Conservation (phyloP, 2,329 filamentous ascomycete species). For the Xylaria digitata region DNA sequence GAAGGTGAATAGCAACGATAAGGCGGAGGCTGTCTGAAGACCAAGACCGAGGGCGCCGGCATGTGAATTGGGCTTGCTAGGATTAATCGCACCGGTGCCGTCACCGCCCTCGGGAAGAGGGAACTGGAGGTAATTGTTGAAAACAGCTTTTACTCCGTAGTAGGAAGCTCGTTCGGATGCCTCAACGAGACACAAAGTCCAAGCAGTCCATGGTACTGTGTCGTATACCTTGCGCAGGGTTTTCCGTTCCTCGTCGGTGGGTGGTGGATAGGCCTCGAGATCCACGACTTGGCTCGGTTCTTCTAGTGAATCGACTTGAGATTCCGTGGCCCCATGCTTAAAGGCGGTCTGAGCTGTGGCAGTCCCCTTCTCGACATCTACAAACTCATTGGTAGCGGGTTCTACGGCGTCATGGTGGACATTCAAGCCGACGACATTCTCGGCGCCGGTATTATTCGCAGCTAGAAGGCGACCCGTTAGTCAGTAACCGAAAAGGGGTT, state of each 20-base stretch:
- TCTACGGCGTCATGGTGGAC: conserved; percentile 33
- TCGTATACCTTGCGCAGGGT: conserved; percentile 61
- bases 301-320: conserved; percentile 31
- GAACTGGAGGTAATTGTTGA: conserved; percentile 67
- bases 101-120: conserved; percentile 51
- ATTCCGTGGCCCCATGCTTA: conserved; percentile 20
- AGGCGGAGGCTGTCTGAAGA: conserved; percentile 58
- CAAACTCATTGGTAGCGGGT: conserved; percentile 6
- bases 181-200: conserved; percentile 61
- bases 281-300: conserved; percentile 37
- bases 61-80: conserved; percentile 48
- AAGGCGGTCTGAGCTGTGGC: not conserved
- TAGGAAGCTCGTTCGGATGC: conserved; percentile 65
- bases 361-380: conserved; percentile 22
- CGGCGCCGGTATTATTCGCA: conserved; percentile 26
- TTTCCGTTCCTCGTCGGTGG: conserved; percentile 59
- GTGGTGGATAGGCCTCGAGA: conserved; percentile 47
- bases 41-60: conserved; percentile 57
- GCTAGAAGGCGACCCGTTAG: conserved; percentile 17
- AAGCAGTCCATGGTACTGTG: conserved; percentile 57
- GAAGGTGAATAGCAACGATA: conserved; percentile 60
- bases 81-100: conserved; percentile 52
- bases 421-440: conserved; percentile 37
- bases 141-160: conserved; percentile 62
- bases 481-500: not conserved